phyloP scores from a whole-genome alignment of 495 filamentous ascomycete genomes.

The Penicillium maclennaniae region DNA sequence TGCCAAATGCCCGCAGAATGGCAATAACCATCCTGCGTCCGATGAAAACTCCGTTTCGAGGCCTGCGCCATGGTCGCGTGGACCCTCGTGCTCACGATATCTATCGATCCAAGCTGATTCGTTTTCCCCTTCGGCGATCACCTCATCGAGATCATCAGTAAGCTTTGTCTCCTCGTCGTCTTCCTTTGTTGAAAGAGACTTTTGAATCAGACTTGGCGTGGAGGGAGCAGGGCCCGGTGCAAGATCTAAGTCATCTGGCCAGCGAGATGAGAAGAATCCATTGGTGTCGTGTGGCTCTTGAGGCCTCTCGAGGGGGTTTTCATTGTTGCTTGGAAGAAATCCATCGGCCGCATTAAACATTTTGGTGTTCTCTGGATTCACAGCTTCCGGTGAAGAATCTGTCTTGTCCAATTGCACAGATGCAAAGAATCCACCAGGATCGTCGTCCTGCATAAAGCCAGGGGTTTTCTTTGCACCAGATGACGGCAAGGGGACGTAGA shows the following conservation, averaged over 20 bases:
- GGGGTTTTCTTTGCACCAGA: not conserved
- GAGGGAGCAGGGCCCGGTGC: not conserved
- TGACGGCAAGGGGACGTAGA: slow-evolving; percentile 29
- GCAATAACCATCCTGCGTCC: slow-evolving; percentile 39
- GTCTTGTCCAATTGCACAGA: not conserved
- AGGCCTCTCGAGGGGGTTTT: not conserved
- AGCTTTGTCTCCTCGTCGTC: not conserved
- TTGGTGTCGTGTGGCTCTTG: not conserved
- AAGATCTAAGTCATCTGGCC: not conserved
- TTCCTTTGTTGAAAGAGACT: not conserved
- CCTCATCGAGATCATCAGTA: not conserved
- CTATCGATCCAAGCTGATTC: not conserved
- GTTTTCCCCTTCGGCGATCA: not conserved
- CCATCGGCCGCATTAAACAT: not conserved
- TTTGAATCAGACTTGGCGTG: not conserved
- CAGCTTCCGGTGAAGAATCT: not conserved
- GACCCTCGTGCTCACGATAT: slow-evolving; percentile 1
- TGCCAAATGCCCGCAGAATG: slow-evolving; percentile 43
- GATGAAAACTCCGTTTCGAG: slow-evolving; percentile 44
- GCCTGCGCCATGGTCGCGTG: slow-evolving; percentile 20
- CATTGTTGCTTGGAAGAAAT: not conserved
- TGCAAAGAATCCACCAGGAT: not conserved
- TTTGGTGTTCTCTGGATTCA: not conserved
- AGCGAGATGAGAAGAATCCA: not conserved
- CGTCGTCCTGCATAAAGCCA: not conserved